Conservation (phyloP, 2,329 filamentous ascomycete species). For the Colletotrichum orbiculare region DNA sequence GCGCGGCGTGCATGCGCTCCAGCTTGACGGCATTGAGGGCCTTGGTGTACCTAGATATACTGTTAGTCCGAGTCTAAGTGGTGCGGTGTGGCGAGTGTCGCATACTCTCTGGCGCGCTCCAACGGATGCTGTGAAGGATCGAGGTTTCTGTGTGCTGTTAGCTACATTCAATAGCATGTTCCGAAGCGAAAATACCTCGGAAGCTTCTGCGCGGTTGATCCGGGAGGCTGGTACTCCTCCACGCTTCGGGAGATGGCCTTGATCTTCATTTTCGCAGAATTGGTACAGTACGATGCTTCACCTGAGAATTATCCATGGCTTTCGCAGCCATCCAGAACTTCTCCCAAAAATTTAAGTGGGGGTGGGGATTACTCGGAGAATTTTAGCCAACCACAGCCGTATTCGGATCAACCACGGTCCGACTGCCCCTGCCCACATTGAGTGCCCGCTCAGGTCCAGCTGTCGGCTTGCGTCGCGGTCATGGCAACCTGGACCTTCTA, state of each 20-base stretch:
- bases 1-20: constrained; percentile 84
- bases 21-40: constrained; percentile 85
- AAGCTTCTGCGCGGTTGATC: constrained; percentile 72
- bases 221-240: constrained; percentile 73
- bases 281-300: constrained; percentile 18
- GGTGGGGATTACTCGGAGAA: constrained; percentile 30
- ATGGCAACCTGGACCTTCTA: constrained; percentile 35
- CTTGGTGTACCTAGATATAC: constrained; percentile 50
- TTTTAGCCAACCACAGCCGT: constrained; percentile 25
- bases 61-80: constrained; percentile 23
- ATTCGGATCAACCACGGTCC: constrained; percentile 30
- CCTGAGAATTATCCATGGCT: constrained; percentile 1
- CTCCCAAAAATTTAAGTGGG: constrained; percentile 39
- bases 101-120: constrained; percentile 89
- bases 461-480: constrained; percentile 30
- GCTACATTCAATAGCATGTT: neutral
- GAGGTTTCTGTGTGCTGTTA: constrained; percentile 65
- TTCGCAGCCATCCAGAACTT: constrained; percentile 26
- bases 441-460: neutral
- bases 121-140: constrained; percentile 91
- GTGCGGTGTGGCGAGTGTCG: constrained; percentile 64
- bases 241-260: constrained; percentile 75
- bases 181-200: constrained; percentile 47
- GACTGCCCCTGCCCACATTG: constrained; percentile 18
- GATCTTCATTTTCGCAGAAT: constrained; percentile 60